These are phyloP conservation scores for Leccinum holopus DNA, from an alignment of 1,284 basidiomycete genomes.

Conservation along the genomic window DNA sequence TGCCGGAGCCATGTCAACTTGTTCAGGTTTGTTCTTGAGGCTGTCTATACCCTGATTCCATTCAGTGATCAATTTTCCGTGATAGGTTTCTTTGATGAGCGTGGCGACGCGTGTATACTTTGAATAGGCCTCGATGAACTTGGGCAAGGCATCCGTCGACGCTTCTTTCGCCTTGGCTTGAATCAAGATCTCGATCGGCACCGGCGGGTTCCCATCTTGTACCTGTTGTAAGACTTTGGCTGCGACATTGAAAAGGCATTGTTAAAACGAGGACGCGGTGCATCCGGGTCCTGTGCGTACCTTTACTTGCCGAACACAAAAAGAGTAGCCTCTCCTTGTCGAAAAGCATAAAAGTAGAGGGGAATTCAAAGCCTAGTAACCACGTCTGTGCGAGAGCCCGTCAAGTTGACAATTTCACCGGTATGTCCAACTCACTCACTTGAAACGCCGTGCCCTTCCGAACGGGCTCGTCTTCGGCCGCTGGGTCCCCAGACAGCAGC, in stretches of 20 bases:
- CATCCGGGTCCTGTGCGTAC: conserved; percentile 39
- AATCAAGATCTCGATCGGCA: conserved; percentile 65
- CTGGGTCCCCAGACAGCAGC: conserved; percentile 80
- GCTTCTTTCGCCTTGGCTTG: conserved; percentile 75
- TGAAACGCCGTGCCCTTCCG: conserved; percentile 89
- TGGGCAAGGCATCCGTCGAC: conserved; percentile 64
- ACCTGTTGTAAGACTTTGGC: conserved; percentile 77
- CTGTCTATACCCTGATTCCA: conserved; percentile 67
- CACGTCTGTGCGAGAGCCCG: conserved; percentile 64
- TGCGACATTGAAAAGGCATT: conserved; percentile 33
- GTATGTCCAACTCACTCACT: conserved; percentile 46
- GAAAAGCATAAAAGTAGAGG: conserved; percentile 87
- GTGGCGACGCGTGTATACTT: conserved; percentile 63
- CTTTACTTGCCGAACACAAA: conserved; percentile 88
- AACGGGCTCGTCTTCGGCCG: conserved; percentile 79
- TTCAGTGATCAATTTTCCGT: conserved; percentile 78
- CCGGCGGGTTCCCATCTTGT: conserved; percentile 48
- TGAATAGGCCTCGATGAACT: conserved; percentile 58
- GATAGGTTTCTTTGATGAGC: conserved; percentile 74
- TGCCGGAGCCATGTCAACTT: conserved; percentile 75
- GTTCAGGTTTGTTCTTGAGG: conserved; percentile 61
- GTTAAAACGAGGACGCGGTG: conserved; percentile 15
- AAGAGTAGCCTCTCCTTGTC: conserved; percentile 75
- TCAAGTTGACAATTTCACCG: conserved; percentile 20
- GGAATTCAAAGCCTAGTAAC: conserved; percentile 96